These are phyloP conservation scores for Cadophora sp. DNA, from an alignment of 2,329 filamentous ascomycete species.

Conservation along the genomic window DNA sequence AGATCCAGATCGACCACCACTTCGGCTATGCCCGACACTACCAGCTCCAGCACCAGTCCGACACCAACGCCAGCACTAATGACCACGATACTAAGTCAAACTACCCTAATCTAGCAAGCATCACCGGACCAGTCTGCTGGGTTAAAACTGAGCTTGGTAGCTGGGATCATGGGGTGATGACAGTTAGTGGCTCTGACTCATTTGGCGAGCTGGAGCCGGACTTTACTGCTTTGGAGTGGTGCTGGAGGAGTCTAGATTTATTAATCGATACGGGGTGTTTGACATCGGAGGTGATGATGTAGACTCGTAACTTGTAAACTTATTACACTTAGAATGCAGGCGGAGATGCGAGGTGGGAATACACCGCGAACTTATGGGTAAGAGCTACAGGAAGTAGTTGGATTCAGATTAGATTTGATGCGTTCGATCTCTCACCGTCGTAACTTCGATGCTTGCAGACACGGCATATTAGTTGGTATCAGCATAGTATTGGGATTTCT, in stretches of 20 bases:
- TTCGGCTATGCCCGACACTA: constrained; percentile 10
- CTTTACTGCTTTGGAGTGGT: neutral
- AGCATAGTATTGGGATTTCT: too few relatives aligned
- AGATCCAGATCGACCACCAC: neutral
- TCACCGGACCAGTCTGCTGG: neutral
- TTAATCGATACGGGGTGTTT: neutral
- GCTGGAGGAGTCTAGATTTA: neutral
- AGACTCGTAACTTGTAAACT: neutral
- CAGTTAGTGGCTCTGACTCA: neutral
- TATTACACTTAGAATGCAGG: neutral
- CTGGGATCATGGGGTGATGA: neutral
- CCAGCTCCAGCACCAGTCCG: neutral
- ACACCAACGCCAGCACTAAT: neutral
- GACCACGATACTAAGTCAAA: neutral
- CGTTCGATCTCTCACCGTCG: neutral
- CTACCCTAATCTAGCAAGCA: too few relatives aligned
- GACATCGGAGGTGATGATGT: neutral
- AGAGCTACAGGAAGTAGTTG: neutral
- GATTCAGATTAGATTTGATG: neutral
- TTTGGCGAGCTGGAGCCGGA: neutral
- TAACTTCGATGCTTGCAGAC: neutral
- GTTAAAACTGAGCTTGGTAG: neutral
- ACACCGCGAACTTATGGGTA: neutral
- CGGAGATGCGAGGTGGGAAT: neutral
- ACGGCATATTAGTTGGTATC: too few relatives aligned